These are phyloP conservation scores for Pseudogymnoascus sp. DNA, from an alignment of 2,329 filamentous ascomycete species.

Conservation along the genomic window DNA sequence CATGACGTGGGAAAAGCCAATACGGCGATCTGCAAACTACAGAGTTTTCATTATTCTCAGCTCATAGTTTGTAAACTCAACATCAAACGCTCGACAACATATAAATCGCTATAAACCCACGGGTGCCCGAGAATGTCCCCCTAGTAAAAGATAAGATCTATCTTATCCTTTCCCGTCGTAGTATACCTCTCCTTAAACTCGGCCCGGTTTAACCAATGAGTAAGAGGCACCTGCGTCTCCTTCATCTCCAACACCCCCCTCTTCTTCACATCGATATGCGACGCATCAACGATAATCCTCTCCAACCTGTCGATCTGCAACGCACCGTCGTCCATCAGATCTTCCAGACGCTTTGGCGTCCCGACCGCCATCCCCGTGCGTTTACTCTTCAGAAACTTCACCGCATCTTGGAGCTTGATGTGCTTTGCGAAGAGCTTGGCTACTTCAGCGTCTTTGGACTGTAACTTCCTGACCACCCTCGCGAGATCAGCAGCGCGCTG, in stretches of 20 bases:
- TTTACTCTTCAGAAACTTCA: constrained; percentile 59
- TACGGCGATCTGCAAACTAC: neutral
- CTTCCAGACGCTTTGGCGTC: constrained; percentile 73
- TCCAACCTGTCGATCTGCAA: constrained; percentile 63
- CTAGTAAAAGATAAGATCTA: constrained; percentile 38
- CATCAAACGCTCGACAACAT: neutral
- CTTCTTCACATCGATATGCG: constrained; percentile 91
- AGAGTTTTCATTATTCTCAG: neutral
- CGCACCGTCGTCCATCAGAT: constrained; percentile 72
- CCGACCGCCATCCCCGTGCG: constrained; percentile 83
- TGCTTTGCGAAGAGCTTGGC: constrained; percentile 97
- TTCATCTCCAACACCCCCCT: constrained; percentile 90
- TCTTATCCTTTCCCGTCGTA: constrained; percentile 41
- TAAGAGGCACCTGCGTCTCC: constrained; percentile 75
- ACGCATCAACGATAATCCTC: constrained; percentile 80
- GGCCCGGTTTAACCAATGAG: constrained; percentile 60
- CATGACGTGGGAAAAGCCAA: neutral
- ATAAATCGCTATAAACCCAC: neutral
- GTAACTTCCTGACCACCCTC: constrained; percentile 66
- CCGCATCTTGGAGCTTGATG: constrained; percentile 85
- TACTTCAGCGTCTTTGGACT: constrained; percentile 67
- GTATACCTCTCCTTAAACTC: constrained; percentile 65
- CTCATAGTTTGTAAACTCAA: neutral
- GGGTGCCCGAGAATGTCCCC: neutral
- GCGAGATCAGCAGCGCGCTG: constrained; percentile 79